phyloP scores from a whole-genome alignment of 208 protist species.

The Crithidia mellificae region DNA sequence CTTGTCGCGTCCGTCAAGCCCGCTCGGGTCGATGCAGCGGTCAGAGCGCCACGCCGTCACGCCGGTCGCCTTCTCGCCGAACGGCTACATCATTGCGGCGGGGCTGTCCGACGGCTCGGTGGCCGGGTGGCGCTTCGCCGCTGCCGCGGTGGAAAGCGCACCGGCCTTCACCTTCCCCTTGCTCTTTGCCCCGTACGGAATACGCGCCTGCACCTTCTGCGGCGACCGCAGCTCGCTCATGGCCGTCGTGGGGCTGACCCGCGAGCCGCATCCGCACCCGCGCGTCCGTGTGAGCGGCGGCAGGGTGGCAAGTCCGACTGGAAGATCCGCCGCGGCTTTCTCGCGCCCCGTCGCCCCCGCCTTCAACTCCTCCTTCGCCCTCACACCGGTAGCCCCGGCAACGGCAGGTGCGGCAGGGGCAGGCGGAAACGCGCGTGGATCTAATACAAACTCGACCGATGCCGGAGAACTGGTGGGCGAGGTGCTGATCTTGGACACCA shows the following conservation, averaged over 20 bases:
- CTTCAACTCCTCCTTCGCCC: background rate
- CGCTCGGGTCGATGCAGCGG: slow-evolving; percentile 1
- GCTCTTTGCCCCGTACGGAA: slow-evolving; percentile 50
- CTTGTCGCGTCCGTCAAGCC: background rate
- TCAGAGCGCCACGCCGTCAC: slow-evolving; percentile 42
- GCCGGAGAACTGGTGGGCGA: slow-evolving; percentile 36
- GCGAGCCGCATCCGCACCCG: slow-evolving; percentile 38
- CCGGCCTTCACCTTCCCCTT: slow-evolving; percentile 45
- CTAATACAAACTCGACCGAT: background rate
- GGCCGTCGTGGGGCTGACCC: slow-evolving; percentile 54
- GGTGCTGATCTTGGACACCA: slow-evolving; percentile 39
- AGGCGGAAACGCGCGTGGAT: background rate
- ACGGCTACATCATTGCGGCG: slow-evolving; percentile 68
- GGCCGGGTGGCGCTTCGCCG: slow-evolving; percentile 63
- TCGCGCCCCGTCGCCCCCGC: background rate
- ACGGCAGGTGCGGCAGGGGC: background rate
- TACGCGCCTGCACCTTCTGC: slow-evolving; percentile 65
- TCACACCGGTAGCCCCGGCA: background rate
- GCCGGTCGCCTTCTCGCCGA: slow-evolving; percentile 55
- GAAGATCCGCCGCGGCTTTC: too few species aligned
- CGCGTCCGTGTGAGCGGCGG: background rate
- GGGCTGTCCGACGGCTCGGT: slow-evolving; percentile 80
- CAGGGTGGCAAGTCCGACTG: background rate
- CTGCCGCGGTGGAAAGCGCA: slow-evolving; percentile 27
- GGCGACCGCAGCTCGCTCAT: slow-evolving; percentile 65